phyloP scores from a whole-genome alignment of 1,284 basidiomycete genomes.

The Naganishia cerealis region DNA sequence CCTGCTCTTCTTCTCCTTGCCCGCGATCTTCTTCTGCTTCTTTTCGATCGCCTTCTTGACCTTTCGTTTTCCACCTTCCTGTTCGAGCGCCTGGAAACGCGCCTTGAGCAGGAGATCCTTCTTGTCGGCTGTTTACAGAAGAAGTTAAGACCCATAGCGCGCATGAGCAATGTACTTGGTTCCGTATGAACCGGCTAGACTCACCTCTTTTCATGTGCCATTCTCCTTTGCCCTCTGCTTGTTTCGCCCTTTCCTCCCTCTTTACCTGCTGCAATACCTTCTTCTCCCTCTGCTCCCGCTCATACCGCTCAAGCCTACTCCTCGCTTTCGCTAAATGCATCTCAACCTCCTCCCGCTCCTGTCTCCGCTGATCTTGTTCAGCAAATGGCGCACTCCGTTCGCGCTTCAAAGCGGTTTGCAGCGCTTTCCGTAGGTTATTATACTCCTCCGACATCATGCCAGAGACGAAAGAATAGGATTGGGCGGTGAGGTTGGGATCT shows the following conservation, averaged over 20 bases:
- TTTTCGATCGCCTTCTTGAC: conserved; percentile 86
- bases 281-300: conserved; percentile 67
- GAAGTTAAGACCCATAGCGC: background rate
- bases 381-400: conserved; percentile 66
- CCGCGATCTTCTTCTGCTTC: conserved; percentile 78
- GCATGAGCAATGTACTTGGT: background rate
- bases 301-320: conserved; percentile 73
- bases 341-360: conserved; percentile 75
- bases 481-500: conserved; percentile 66
- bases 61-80: conserved; percentile 70
- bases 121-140: conserved; percentile 64
- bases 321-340: conserved; percentile 72
- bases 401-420: conserved; percentile 69
- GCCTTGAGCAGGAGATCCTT: conserved; percentile 70
- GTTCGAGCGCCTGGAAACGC: conserved; percentile 72
- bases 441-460: conserved; percentile 70
- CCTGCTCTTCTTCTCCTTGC: conserved; percentile 83
- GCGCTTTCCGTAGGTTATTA: conserved; percentile 63
- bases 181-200: conserved; percentile 21
- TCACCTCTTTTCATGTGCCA: conserved; percentile 86
- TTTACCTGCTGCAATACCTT: conserved; percentile 64
- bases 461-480: conserved; percentile 77
- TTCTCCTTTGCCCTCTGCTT: conserved; percentile 70
- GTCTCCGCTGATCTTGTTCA: conserved; percentile 64
- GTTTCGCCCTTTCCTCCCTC: conserved; percentile 71